A percentile compares a stretch with the other conserved stretches of the same genome.
Conservation (phyloP, 176 grass and related monocot genomes). For the Elaeis guineensis region DNA sequence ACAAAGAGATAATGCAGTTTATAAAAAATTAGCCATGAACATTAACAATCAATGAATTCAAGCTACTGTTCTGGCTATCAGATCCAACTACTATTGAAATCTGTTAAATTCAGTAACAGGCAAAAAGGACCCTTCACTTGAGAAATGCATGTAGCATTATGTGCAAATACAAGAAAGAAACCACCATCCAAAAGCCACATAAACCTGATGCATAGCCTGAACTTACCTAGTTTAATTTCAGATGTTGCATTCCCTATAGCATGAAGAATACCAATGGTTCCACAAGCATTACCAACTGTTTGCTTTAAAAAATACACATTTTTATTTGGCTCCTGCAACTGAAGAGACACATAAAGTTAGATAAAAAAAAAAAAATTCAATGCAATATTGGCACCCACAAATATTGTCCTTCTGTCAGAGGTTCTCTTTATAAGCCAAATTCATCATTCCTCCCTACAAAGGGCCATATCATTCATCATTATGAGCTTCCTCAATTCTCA, state of each 20-base stretch:
- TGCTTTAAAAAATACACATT: slow-evolving; percentile 85
- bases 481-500: no score
- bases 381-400: no score
- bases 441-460: no score
- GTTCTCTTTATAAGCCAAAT: no score
- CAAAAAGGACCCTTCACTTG: no score
- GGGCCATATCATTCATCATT: no score
- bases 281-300: slow-evolving; percentile 84
- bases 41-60: not conserved
- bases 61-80: no score
- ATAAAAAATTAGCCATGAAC: not conserved
- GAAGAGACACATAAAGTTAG: not conserved
- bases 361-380: not conserved
- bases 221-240: slow-evolving; percentile 62
- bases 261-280: slow-evolving; percentile 95
- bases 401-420: no score
- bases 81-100: no score
- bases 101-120: no score
- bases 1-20: slow-evolving; percentile 1
- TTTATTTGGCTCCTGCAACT: slow-evolving; percentile 44
- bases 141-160: no score
- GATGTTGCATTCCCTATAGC: slow-evolving; percentile 66
- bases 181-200: not conserved
- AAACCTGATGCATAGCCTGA: not conserved
- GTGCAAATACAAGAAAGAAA: not conserved